phyloP scores from a whole-genome alignment of 2,329 filamentous ascomycete genomes.

The Chalaropsis thielavioides region DNA sequence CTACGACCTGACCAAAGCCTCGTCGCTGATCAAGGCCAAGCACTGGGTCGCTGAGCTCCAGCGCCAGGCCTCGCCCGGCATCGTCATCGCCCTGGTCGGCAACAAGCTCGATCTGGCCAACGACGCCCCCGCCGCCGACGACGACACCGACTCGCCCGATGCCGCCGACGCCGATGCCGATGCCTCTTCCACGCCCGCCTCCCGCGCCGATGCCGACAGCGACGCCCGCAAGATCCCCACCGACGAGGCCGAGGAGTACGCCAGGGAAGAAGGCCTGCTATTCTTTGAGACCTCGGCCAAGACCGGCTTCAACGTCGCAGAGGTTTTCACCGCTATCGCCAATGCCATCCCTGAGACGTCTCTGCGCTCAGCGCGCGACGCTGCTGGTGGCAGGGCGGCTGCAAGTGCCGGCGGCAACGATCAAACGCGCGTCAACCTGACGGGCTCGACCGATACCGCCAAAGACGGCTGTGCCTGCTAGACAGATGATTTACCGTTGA shows the following conservation, averaged over 20 bases:
- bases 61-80: constrained; percentile 86
- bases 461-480: constrained; percentile 90
- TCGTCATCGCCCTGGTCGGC: constrained; percentile 91
- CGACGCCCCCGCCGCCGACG: constrained; percentile 33
- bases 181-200: not conserved
- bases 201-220: constrained; percentile 39
- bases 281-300: constrained; percentile 99
- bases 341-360: constrained; percentile 97
- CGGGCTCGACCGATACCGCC: constrained; percentile 53
- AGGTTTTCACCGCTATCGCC: constrained; percentile 95
- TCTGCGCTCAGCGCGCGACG: constrained; percentile 73
- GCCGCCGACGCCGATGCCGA: constrained; percentile 28
- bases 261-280: constrained; percentile 81
- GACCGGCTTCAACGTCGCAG: constrained; percentile 83
- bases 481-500: not conserved
- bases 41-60: constrained; percentile 98
- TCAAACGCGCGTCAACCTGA: constrained; percentile 70
- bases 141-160: constrained; percentile 32
- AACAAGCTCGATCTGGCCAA: constrained; percentile 89
- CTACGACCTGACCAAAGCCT: constrained; percentile 95
- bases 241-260: constrained; percentile 84
- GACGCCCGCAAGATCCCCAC: constrained; percentile 78
- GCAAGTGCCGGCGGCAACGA: constrained; percentile 44
- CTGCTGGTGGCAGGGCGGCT: constrained; percentile 39
- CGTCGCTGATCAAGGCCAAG: constrained; percentile 88